Evolutionary conservation across 192 early-diverging fungal species (phyloP).

Genomic region (Geranomyces michiganensis): DNA sequence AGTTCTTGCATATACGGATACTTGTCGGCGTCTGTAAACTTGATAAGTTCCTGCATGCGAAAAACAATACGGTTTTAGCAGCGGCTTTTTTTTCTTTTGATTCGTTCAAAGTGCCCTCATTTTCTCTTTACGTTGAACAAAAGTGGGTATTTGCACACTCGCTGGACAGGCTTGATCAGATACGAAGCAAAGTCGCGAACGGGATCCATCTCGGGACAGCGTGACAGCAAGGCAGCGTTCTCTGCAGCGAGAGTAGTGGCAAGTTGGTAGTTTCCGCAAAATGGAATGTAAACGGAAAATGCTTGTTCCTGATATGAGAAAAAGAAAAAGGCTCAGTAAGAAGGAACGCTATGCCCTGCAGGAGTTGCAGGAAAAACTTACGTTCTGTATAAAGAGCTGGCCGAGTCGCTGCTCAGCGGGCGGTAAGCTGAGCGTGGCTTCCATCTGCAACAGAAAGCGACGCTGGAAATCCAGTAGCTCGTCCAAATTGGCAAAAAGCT

Average conservation of each 20-base stretch:
- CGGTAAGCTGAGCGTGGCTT: conserved; percentile 69
- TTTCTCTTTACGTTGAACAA: conserved; percentile 75
- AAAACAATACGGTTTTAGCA: too few relatives aligned
- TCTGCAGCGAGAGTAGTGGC: conserved; percentile 41
- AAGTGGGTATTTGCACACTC: conserved; percentile 97
- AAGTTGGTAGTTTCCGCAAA: conserved; percentile 87
- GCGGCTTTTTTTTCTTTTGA: too few relatives aligned
- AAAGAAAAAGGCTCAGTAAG: too few relatives aligned
- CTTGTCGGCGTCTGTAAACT: conserved; percentile 35
- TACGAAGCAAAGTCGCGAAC: conserved; percentile 84
- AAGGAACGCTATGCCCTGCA: too few relatives aligned
- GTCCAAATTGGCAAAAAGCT: conserved; percentile 92
- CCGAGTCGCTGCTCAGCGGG: conserved; percentile 88
- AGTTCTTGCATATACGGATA: conserved; percentile 55
- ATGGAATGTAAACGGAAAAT: conserved; percentile 77
- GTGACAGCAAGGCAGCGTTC: conserved; percentile 46
- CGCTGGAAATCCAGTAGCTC: conserved; percentile 95
- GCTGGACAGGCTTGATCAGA: conserved; percentile 97
- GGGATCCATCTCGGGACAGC: conserved; percentile 77
- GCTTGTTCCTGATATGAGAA: conserved; percentile 40
- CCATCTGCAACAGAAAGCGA: conserved; percentile 88
- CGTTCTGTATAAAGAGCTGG: conserved; percentile 77
- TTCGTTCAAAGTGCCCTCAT: too few relatives aligned
- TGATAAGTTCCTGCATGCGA: conserved; percentile 52
- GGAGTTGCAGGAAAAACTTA: conserved; percentile 18